Percentiles rank a stretch among this genome's conserved stretches.
Conservation (phyloP, 805 yeast species). For the Scheffersomyces amazonensis region DNA sequence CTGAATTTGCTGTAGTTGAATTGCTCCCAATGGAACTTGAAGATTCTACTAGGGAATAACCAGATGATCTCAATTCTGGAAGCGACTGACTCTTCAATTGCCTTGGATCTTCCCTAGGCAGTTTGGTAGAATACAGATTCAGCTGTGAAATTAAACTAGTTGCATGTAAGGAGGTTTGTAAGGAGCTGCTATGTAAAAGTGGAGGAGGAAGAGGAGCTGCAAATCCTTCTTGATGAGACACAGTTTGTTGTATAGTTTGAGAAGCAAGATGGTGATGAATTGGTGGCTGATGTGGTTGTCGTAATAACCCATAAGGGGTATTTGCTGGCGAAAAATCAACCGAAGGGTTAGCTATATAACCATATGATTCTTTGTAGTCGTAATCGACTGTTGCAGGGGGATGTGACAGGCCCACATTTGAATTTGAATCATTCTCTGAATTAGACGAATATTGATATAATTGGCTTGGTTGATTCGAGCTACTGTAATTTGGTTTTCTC, state of each 20-base stretch:
- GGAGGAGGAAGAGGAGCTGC: not conserved
- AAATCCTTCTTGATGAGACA: not conserved
- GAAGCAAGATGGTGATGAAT: not conserved
- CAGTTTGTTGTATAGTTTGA: no score
- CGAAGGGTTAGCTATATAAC: not conserved
- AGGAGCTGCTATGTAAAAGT: not conserved
- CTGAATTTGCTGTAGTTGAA: not conserved
- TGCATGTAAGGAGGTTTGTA: not conserved
- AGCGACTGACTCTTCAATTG: not conserved
- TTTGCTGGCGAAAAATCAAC: not conserved
- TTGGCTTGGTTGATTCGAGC: not conserved
- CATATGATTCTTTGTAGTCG: not conserved
- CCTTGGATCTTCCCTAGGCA: not conserved
- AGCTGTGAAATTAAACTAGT: not conserved
- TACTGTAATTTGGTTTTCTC: not conserved
- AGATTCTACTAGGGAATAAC: not conserved
- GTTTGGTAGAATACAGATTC: not conserved
- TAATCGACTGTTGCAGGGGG: not conserved
- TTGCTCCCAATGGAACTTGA: not conserved
- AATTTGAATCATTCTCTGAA: not conserved
- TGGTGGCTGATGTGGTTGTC: not conserved
- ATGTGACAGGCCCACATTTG: not conserved
- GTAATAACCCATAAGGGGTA: not conserved
- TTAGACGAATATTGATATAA: not conserved
- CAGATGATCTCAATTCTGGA: not conserved